phyloP scores from a whole-genome alignment of 352 stramenopile genomes.

The Pythium phragmitis region DNA sequence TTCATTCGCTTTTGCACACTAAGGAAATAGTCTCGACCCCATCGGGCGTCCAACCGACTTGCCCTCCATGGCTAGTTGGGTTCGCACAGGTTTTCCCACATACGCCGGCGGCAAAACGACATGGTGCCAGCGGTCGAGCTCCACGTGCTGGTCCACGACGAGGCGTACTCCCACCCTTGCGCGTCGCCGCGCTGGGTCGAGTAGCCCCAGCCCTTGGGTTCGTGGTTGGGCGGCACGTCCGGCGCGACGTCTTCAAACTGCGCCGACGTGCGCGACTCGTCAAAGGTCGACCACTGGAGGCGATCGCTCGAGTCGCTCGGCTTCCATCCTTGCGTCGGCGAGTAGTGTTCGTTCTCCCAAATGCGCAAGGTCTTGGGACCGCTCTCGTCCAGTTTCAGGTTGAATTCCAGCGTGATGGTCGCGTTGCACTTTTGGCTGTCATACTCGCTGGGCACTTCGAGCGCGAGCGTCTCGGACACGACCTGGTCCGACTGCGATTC shows the following conservation, averaged over 20 bases:
- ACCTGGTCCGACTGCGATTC: slow-evolving; percentile 47
- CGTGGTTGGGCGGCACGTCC: slow-evolving; percentile 44
- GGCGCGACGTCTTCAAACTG: slow-evolving; percentile 69
- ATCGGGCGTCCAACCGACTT: background rate
- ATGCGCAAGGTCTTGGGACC: slow-evolving; percentile 55
- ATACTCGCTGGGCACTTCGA: slow-evolving; percentile 48
- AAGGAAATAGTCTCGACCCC: background rate
- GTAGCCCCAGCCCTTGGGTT: slow-evolving; percentile 65
- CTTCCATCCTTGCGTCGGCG: slow-evolving; percentile 39
- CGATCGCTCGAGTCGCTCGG: slow-evolving; percentile 51
- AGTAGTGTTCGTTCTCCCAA: slow-evolving; percentile 70
- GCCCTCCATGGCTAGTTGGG: slow-evolving; percentile 3
- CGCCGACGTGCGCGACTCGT: slow-evolving; percentile 56
- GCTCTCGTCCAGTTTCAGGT: slow-evolving; percentile 49
- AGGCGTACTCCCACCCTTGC: slow-evolving; percentile 71
- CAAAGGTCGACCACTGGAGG: slow-evolving; percentile 55
- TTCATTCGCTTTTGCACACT: background rate
- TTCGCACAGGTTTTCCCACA: slow-evolving; percentile 73
- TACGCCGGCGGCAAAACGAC: slow-evolving; percentile 51
- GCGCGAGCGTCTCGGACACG: slow-evolving; percentile 46
- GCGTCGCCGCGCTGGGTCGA: slow-evolving; percentile 62
- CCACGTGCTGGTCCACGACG: slow-evolving; percentile 66
- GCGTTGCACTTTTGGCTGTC: slow-evolving; percentile 31
- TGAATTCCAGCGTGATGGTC: slow-evolving; percentile 43
- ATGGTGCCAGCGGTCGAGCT: slow-evolving; percentile 24